A percentile compares a stretch with the other conserved stretches of the same genome.
phyloP scores from a whole-genome alignment of 768 basidiomycete species.

The Auriscalpium microsporum region DNA sequence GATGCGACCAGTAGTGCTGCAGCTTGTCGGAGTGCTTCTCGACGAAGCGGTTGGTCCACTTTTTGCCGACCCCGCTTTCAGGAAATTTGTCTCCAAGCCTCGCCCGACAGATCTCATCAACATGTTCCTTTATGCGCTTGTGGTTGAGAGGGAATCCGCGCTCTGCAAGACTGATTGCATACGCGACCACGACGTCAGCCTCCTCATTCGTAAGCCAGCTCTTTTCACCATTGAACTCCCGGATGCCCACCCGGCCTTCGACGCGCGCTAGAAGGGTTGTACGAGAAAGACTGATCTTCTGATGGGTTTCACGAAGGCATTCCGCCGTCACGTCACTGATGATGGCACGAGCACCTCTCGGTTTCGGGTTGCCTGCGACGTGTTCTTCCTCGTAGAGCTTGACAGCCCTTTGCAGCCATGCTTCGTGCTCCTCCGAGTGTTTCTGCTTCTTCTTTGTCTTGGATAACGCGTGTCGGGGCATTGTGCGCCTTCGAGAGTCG shows the following conservation, averaged over 20 bases:
- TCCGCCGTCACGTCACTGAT: background rate
- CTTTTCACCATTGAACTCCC: conserved; percentile 21
- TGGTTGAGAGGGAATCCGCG: conserved; percentile 30
- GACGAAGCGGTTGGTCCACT: conserved; percentile 27
- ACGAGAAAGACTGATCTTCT: conserved; percentile 11
- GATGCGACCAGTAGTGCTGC: conserved; percentile 20
- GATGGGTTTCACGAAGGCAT: conserved; percentile 1
- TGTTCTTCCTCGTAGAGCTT: background rate
- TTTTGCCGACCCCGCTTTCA: conserved; percentile 23
- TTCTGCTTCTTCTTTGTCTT: background rate
- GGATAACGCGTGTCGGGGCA: conserved; percentile 3
- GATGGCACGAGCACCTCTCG: background rate
- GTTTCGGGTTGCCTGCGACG: background rate
- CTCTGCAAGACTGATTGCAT: conserved; percentile 21
- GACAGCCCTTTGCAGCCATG: conserved; percentile 2
- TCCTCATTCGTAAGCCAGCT: conserved; percentile 24
- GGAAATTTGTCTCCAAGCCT: background rate
- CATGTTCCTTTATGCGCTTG: conserved; percentile 24
- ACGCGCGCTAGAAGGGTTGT: conserved; percentile 13
- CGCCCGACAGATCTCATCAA: conserved; percentile 17
- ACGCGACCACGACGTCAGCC: conserved; percentile 22
- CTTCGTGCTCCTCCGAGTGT: background rate
- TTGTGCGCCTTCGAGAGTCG: background rate
- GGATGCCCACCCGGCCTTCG: conserved; percentile 17
- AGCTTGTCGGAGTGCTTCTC: conserved; percentile 23